Conservation (phyloP, 169 alveolate species). For the Plasmodium fragile region DNA sequence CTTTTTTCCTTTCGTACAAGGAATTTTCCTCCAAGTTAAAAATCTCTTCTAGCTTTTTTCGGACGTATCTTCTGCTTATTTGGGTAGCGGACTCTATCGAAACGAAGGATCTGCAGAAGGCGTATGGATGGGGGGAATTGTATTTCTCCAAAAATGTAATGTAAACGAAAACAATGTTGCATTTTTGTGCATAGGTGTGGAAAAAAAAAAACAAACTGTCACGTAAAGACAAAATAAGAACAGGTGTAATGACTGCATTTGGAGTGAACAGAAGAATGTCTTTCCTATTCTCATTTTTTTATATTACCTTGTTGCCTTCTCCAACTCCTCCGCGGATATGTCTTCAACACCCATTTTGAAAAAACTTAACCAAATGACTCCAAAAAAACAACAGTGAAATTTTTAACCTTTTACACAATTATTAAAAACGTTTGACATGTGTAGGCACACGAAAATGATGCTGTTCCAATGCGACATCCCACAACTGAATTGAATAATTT, state of each 20-base stretch:
- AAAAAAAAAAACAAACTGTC: background rate
- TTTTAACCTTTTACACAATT: conserved; percentile 1
- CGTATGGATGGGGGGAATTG: background rate
- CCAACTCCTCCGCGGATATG: conserved; percentile 62
- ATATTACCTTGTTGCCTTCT: conserved; percentile 71
- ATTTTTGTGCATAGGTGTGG: background rate
- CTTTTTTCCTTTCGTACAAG: conserved; percentile 67
- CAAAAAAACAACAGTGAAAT: background rate
- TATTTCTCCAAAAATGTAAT: background rate
- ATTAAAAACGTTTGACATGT: background rate
- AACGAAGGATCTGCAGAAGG: conserved; percentile 56
- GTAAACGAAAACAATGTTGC: background rate
- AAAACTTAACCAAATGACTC: background rate
- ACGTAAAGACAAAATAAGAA: background rate
- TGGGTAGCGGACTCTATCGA: conserved; percentile 73
- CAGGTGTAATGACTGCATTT: background rate
- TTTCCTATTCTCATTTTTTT: conserved; percentile 7
- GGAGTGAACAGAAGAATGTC: conserved; percentile 11
- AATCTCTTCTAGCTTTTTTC: conserved; percentile 70
- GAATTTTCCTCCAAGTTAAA: conserved; percentile 68
- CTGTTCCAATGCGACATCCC: background rate
- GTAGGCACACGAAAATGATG: background rate
- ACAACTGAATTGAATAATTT: conserved; percentile 6
- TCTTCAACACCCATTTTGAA: conserved; percentile 71
- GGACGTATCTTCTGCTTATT: conserved; percentile 65